Evolutionary conservation across 2,329 filamentous ascomycete species (phyloP).

Genomic region (Clonostachys sp.): DNA sequence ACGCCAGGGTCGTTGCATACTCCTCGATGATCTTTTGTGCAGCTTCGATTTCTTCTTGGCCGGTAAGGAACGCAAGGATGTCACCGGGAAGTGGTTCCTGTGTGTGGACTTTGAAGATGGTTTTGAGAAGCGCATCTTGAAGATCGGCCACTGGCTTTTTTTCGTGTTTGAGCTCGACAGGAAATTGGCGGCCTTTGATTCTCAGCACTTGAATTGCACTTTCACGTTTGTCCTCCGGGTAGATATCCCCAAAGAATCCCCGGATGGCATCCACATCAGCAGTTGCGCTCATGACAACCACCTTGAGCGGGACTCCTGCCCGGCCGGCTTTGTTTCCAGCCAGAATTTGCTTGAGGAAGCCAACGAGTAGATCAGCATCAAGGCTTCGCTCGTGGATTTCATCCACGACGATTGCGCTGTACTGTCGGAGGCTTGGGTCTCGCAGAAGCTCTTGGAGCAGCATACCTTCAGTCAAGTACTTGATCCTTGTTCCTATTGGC

Average conservation of each 20-base stretch:
- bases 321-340: slow-evolving; percentile 57
- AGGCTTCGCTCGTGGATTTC: slow-evolving; percentile 96
- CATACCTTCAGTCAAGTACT: slow-evolving; percentile 96
- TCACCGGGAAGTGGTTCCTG: slow-evolving; percentile 91
- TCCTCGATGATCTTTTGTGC: slow-evolving; percentile 78
- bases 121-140: slow-evolving; percentile 74
- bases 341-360: slow-evolving; percentile 79
- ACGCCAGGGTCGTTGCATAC: slow-evolving; percentile 66
- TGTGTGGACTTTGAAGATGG: slow-evolving; percentile 80
- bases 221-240: slow-evolving; percentile 7
- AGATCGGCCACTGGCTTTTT: slow-evolving; percentile 73
- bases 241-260: slow-evolving; percentile 60
- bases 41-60: slow-evolving; percentile 87
- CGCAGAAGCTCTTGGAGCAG: slow-evolving; percentile 87
- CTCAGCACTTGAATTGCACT: slow-evolving; percentile 40
- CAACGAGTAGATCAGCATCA: slow-evolving; percentile 86
- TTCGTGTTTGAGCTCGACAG: slow-evolving; percentile 75
- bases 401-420: slow-evolving; percentile 88
- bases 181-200: slow-evolving; percentile 83
- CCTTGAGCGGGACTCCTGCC: slow-evolving; percentile 73
- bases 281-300: slow-evolving; percentile 96
- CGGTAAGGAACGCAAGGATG: slow-evolving; percentile 86
- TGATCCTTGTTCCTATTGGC: slow-evolving; percentile 79
- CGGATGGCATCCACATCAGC: slow-evolving; percentile 78
- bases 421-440: slow-evolving; percentile 77